Evolutionary conservation across 2,329 filamentous ascomycete genomes (phyloP).

Genomic region (Fusarium miscanthi): DNA sequence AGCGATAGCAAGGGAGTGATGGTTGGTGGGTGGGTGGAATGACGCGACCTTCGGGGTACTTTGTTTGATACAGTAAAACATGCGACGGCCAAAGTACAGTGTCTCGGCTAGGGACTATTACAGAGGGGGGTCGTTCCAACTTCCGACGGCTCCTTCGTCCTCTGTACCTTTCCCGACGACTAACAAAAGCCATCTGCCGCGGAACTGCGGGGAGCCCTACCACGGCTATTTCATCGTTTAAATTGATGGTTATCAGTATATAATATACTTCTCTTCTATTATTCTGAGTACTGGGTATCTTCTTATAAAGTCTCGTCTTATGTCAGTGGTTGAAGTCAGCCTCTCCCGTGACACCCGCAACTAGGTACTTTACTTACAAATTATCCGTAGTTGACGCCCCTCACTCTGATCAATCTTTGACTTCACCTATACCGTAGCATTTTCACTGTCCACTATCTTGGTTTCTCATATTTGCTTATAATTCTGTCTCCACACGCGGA

Average conservation of each 20-base stretch:
- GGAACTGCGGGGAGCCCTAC: constrained; percentile 10
- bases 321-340: neutral
- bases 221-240: neutral
- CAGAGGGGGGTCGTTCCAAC: constrained; percentile 5
- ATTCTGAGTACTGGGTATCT: neutral
- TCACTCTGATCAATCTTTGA: constrained; percentile 9
- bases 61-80: neutral
- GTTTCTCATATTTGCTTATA: neutral
- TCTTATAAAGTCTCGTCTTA: neutral
- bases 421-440: neutral
- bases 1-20: constrained; percentile 15
- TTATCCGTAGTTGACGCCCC: constrained; percentile 17
- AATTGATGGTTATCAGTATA: neutral
- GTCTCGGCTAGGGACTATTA: constrained; percentile 9
- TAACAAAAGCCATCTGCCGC: neutral
- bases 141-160: constrained; percentile 3
- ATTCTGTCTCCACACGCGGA: neutral
- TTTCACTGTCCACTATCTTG: neutral
- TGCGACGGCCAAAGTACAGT: constrained; percentile 1
- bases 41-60: constrained; percentile 20
- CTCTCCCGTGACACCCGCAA: constrained; percentile 29
- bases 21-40: constrained; percentile 15
- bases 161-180: neutral
- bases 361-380: constrained; percentile 13
- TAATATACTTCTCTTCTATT: neutral